These are phyloP conservation scores for Malus hybrid DNA, from an alignment of 331 rosid species.

Conservation along the genomic window DNA sequence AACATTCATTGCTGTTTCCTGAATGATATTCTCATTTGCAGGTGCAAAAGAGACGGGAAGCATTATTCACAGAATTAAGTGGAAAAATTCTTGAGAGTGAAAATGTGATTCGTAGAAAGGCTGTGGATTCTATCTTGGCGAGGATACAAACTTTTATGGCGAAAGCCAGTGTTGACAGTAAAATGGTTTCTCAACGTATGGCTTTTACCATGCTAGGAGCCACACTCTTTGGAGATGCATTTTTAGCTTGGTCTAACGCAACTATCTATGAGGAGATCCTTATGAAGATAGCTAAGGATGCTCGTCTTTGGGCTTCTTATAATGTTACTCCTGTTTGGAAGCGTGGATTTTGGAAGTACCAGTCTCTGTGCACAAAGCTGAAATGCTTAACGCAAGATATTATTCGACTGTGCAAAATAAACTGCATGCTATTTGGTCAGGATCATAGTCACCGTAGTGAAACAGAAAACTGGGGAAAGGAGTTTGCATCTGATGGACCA, in stretches of 20 bases:
- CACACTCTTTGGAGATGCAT: conserved; percentile 65
- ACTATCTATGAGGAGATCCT: conserved; percentile 67
- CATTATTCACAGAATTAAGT: conserved; percentile 41
- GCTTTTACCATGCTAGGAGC: conserved; percentile 74
- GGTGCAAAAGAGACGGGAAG: conserved; percentile 55
- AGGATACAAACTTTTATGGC: conserved; percentile 35
- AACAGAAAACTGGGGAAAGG: conserved; percentile 23
- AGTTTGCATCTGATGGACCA: conserved; percentile 21
- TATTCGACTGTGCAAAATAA: conserved; percentile 44
- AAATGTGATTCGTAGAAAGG: conserved; percentile 34
- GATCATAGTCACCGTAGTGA: conserved; percentile 18
- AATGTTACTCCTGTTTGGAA: conserved; percentile 67
- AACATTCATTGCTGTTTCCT: neutral
- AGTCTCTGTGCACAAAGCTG: conserved; percentile 45
- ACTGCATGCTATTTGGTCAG: conserved; percentile 28
- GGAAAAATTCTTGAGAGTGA: conserved; percentile 35
- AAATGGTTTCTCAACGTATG: conserved; percentile 60
- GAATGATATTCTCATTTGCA: conserved; percentile 12
- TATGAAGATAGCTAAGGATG: conserved; percentile 69
- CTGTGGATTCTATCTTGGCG: conserved; percentile 37
- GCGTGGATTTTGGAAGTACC: conserved; percentile 77
- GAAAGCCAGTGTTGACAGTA: conserved; percentile 39
- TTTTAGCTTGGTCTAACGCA: conserved; percentile 68
- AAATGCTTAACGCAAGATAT: conserved; percentile 70
- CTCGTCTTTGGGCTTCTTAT: conserved; percentile 72